Evolutionary conservation across 768 basidiomycete species (phyloP).

Genomic region (Auriculariales sp.): DNA sequence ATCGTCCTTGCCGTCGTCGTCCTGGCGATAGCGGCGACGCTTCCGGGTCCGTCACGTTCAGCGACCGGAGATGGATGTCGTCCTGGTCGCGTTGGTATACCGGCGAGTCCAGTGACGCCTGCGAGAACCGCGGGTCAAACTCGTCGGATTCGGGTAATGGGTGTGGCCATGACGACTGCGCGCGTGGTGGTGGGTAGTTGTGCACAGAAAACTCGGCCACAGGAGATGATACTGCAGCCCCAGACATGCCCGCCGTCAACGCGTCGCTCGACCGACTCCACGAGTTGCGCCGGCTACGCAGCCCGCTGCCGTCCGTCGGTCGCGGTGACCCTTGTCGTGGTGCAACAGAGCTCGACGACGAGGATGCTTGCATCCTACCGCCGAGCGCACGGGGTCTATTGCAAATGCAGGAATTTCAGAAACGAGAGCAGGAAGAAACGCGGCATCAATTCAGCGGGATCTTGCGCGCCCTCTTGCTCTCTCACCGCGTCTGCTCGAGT

Average conservation of each 20-base stretch:
- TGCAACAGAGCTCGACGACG: background rate
- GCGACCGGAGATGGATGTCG: background rate
- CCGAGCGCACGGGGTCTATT: too few species aligned
- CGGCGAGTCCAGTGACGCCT: background rate
- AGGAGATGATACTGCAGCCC: background rate
- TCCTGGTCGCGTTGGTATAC: background rate
- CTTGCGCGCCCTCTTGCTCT: too few species aligned
- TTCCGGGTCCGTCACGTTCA: background rate
- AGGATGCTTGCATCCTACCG: background rate
- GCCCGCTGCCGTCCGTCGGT: background rate
- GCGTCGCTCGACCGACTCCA: background rate
- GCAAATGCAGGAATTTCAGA: too few species aligned
- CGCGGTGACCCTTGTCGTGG: background rate
- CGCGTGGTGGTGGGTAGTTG: too few species aligned
- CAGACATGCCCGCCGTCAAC: background rate
- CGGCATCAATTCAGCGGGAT: too few species aligned
- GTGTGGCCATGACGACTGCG: background rate
- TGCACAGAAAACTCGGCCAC: too few species aligned
- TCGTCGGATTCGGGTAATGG: background rate
- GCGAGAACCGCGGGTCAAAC: background rate
- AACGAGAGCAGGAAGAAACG: too few species aligned
- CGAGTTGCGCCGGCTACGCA: background rate
- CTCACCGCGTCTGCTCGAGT: too few species aligned
- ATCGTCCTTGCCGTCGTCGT: background rate
- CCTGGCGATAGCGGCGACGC: background rate